These are phyloP conservation scores for Dryas octopetala DNA, from an alignment of 306 rosid species.

Conservation along the genomic window DNA sequence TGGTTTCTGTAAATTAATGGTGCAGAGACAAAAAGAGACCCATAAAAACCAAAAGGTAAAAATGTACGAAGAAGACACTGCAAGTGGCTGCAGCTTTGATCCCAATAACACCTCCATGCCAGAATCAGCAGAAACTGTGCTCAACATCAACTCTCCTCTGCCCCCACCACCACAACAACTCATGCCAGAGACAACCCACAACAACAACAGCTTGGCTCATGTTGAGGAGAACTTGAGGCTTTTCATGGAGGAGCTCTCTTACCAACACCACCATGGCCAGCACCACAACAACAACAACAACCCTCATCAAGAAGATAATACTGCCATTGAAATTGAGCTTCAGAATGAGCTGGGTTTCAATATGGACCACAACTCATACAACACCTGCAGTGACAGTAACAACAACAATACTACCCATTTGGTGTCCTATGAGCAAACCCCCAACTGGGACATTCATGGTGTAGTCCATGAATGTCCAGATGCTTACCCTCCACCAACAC, in stretches of 20 bases:
- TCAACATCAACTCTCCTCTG: slow-evolving; percentile 23
- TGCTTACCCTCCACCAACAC: slow-evolving; percentile 27
- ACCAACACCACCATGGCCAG: slow-evolving; percentile 25
- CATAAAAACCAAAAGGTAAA: slow-evolving; percentile 8
- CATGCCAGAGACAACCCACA: too few relatives aligned
- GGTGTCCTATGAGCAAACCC: slow-evolving; percentile 20
- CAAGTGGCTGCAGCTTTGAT: slow-evolving; percentile 60
- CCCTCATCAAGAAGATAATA: slow-evolving; percentile 24
- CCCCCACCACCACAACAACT: slow-evolving; percentile 26
- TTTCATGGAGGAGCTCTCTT: slow-evolving; percentile 54
- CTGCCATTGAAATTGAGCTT: slow-evolving; percentile 41
- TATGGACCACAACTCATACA: slow-evolving; percentile 35
- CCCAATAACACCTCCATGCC: slow-evolving; percentile 34
- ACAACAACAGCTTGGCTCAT: slow-evolving; percentile 26
- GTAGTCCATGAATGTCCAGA: too few relatives aligned
- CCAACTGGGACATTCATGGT: slow-evolving; percentile 25
- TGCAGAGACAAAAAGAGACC: background rate
- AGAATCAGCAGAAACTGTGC: slow-evolving; percentile 35
- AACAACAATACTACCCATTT: slow-evolving; percentile 22
- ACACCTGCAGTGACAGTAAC: slow-evolving; percentile 5
- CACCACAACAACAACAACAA: too few relatives aligned
- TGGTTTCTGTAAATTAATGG: background rate
- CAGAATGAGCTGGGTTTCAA: slow-evolving; percentile 45
- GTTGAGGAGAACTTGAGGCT: slow-evolving; percentile 44
- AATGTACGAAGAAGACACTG: slow-evolving; percentile 31